Base-by-base conservation (phyloP, 202 grass and related monocot species). In the Eragrostis tef region DNA sequence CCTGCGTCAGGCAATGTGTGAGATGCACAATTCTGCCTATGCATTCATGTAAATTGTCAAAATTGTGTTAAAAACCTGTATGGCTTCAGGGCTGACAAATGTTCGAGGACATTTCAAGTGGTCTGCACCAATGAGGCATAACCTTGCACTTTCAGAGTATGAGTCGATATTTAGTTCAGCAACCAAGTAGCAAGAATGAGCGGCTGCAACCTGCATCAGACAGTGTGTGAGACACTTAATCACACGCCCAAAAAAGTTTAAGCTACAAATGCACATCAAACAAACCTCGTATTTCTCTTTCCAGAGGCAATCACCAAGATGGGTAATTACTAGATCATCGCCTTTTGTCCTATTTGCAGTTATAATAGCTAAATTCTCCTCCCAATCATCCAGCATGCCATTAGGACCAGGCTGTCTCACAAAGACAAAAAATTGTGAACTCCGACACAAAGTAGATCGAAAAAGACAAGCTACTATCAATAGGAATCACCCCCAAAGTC, bases 251-350 rank as follows among this genome's bases (percentile, higher is more conserved):
- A 39, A 11, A 78, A 73, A 74, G 80, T 25, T 77, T 34, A 65
- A 81, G 79, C 66, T 86, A 47, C n/a, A 39, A 86, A 81, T 77
- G 65, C 56, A 78, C 87, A 79, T 70, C 19, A 86, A 50, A 76
- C 82, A 29, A 73, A 94, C 96, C 96, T 99, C 90, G 48, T 80
- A 78, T 93, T 83, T 99, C 78, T 99, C 96, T 88, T 93, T 95
- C 96, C 96, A 99, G 42, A 99, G 90, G 78, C 96, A 95, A 91
- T 99, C 96, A 36, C 93, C 96, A 54, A 99, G 93, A 82, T 95
- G 93, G 74, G 94, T 91, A 56, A 99, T 93, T 52, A 99, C 96
- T 66, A 99, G 87, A 64, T 89, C 88, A 79, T 96, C 96, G 73
- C 87, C 89, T 74, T 96, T 99, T 56, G 96, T 99, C 74, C 93